A percentile compares a stretch with the other conserved stretches of the same genome.
Evolutionary conservation across 371 early-diverging fungal species (phyloP).

Genomic region (Rhizopus arrhizus): DNA sequence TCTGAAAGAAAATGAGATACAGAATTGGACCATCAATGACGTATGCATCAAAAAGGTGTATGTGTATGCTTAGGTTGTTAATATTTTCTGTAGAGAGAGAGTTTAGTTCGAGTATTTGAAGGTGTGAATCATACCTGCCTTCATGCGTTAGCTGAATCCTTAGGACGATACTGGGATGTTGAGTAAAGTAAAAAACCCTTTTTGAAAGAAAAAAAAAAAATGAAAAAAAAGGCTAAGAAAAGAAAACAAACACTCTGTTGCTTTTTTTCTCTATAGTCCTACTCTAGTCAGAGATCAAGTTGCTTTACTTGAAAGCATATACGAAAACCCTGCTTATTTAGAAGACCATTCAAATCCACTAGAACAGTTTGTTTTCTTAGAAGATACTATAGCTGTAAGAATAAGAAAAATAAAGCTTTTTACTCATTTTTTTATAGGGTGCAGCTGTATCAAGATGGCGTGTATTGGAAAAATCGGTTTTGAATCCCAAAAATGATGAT

Average conservation of each 20-base stretch:
- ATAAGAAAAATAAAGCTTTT: neutral
- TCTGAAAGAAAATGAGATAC: conserved; percentile 49
- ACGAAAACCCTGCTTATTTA: conserved; percentile 53
- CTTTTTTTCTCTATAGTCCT: conserved; percentile 28
- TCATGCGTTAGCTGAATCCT: conserved; percentile 39
- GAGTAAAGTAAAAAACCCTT: conserved; percentile 24
- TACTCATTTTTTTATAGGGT: conserved; percentile 29
- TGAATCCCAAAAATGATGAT: conserved; percentile 36
- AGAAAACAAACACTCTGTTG: neutral
- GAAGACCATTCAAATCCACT: conserved; percentile 48
- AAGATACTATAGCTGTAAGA: conserved; percentile 52
- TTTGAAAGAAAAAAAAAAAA: too few relatives aligned
- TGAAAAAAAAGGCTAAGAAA: neutral
- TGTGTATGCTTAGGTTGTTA: neutral
- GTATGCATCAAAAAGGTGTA: conserved; percentile 27
- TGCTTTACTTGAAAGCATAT: conserved; percentile 49
- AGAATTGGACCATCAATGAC: conserved; percentile 57
- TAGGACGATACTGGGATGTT: conserved; percentile 51
- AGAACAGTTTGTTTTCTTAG: conserved; percentile 37
- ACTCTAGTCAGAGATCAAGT: conserved; percentile 45
- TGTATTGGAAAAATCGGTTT: conserved; percentile 36
- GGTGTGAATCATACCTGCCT: conserved; percentile 46
- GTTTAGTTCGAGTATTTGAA: conserved; percentile 47
- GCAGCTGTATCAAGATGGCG: conserved; percentile 58
- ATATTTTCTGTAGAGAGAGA: conserved; percentile 36